phyloP scores from a whole-genome alignment of 192 early-diverging fungal genomes.

The Lunasporangiospora selenospora region DNA sequence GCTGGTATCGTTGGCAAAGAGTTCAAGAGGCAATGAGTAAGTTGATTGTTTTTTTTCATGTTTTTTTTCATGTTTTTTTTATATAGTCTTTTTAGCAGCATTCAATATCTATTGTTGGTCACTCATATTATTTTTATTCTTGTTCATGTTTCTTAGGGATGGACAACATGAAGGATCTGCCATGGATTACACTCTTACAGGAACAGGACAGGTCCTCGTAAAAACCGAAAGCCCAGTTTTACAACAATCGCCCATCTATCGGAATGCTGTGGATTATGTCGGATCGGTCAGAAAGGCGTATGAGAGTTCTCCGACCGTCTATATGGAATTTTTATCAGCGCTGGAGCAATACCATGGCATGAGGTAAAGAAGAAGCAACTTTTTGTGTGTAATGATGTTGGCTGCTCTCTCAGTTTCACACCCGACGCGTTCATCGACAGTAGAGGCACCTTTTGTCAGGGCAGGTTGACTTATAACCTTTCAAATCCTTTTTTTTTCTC shows the following conservation, averaged over 20 bases:
- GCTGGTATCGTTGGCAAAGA: conserved; percentile 4
- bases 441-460: no score
- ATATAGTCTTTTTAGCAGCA: not conserved
- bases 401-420: not conserved
- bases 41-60: not conserved
- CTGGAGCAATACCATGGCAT: conserved; percentile 35
- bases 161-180: conserved; percentile 12
- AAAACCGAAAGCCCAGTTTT: no score
- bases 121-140: not conserved
- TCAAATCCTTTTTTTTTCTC: no score
- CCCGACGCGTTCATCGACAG: no score
- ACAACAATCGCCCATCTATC: conserved; percentile 33
- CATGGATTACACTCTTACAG: conserved; percentile 16
- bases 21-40: not conserved
- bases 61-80: not conserved
- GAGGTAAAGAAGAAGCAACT: conserved; percentile 8
- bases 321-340: conserved; percentile 27
- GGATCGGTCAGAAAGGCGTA: conserved; percentile 39
- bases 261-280: not conserved
- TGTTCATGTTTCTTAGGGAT: not conserved
- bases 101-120: no score
- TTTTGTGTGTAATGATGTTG: not conserved
- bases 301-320: conserved; percentile 32
- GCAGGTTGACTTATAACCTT: no score
- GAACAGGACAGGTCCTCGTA: conserved; percentile 4